Base-by-base conservation (phyloP, 371 early-diverging fungal genomes). In the Lichtheimia ornata region DNA sequence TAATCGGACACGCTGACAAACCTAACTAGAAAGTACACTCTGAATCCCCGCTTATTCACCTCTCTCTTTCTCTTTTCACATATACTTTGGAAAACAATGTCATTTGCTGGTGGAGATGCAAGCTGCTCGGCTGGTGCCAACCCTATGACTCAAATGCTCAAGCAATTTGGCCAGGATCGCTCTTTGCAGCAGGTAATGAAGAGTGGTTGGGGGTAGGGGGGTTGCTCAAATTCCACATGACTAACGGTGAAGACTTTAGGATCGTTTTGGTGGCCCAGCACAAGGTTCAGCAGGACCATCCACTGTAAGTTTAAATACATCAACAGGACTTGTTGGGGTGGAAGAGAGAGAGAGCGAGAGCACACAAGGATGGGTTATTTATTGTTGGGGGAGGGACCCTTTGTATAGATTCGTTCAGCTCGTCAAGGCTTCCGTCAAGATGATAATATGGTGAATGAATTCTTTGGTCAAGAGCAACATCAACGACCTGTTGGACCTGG, bases 71-170 rank as follows among this genome's bases (percentile, higher is more conserved):
- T 24, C 55, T 53, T 45, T 52, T 27, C 51, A 20, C 25, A 56
- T 22, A 20, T 24, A 56, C 44, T 22, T 35, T 35, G 35, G 6
- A n/a, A 41, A 27, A 45, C 18, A 40, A 72, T 72, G 63, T 61
- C 67, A 0, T 71, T 71, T 55, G 75, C 72, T 53, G 66, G 63
- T 43, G 74, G 78, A 27, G 79, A 56, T 35, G 82, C 83, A 53
- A 83, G 82, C 49, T 86, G 85, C 64, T 80, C 83, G 45, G 62
- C 82, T n/a, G 78, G 80, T 25, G 70, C 81, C 44, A 86, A 84
- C 56, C 80, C 86, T 12, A 74, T 84, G 80, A 64, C 72, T 3
- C 86, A 86, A 70, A 77, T 86, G 67, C 66, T 81, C 56, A 86
- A 86, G 62, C 81, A 81, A 63, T 83, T 84, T 53, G 66, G 69